A percentile compares a stretch with the other conserved stretches of the same genome.
phyloP scores from a whole-genome alignment of 192 early-diverging fungal species.

The Linderina pennispora region DNA sequence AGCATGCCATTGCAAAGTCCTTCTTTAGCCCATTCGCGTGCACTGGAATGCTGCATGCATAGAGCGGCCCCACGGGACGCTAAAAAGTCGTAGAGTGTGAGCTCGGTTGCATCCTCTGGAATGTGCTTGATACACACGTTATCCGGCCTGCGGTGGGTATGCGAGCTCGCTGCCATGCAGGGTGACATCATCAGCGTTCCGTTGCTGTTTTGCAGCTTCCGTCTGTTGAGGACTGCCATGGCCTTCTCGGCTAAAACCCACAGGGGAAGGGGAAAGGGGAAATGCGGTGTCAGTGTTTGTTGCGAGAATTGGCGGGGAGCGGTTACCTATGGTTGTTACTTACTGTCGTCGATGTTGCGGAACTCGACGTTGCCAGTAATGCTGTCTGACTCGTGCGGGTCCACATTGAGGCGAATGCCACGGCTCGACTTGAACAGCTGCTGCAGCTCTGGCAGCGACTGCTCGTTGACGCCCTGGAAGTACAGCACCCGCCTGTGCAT shows the following conservation, averaged over 20 bases:
- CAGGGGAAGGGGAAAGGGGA: not conserved
- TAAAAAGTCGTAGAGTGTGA: conserved; percentile 38
- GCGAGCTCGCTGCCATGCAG: conserved; percentile 17
- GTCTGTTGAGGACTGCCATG: conserved; percentile 35
- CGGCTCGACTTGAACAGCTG: conserved; percentile 39
- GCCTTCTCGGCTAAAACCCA: conserved; percentile 41
- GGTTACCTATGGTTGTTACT: too few relatives aligned
- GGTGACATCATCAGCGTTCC: conserved; percentile 42
- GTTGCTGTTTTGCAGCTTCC: conserved; percentile 13
- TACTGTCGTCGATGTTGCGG: conserved; percentile 40
- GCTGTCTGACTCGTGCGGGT: conserved; percentile 24
- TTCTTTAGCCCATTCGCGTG: conserved; percentile 13
- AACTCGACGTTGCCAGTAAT: conserved; percentile 45
- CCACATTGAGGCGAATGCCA: conserved; percentile 41
- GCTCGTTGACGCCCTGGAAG: conserved; percentile 40
- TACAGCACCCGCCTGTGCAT: conserved; percentile 31
- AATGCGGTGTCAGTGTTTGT: not conserved
- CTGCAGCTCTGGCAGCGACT: conserved; percentile 36
- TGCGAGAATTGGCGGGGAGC: too few relatives aligned
- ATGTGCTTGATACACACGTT: conserved; percentile 42
- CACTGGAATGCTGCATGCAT: conserved; percentile 35
- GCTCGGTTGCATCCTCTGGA: conserved; percentile 31
- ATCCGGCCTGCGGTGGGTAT: conserved; percentile 14
- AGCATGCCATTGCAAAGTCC: conserved; percentile 35
- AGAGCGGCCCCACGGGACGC: conserved; percentile 40